A percentile compares a stretch with the other conserved stretches of the same genome.
Conservation (phyloP, 768 basidiomycete genomes). For the Astraeus odoratus region DNA sequence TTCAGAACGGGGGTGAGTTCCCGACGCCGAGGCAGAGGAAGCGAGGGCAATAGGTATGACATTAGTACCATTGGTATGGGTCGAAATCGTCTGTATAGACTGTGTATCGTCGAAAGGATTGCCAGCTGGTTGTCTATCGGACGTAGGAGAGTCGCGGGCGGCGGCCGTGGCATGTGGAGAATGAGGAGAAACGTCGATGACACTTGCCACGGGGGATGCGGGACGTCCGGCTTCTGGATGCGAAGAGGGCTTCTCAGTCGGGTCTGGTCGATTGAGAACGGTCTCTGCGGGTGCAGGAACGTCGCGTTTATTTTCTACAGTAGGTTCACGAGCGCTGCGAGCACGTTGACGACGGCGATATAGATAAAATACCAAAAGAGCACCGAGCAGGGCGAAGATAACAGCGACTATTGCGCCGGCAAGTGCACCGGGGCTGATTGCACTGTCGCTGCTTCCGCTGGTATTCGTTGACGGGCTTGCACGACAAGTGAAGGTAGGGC, state of each 20-base stretch:
- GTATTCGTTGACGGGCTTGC: conserved; percentile 15
- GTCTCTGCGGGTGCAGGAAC: conserved; percentile 68
- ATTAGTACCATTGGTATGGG: conserved; percentile 73
- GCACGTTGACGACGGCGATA: conserved; percentile 54
- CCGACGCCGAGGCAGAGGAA: conserved; percentile 42
- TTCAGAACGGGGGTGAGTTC: conserved; percentile 30
- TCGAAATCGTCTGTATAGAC: conserved; percentile 71
- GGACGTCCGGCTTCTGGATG: conserved; percentile 17
- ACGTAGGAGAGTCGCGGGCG: conserved; percentile 9
- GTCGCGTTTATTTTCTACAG: conserved; percentile 44
- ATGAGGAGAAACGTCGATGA: conserved; percentile 56
- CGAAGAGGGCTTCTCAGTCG: conserved; percentile 52
- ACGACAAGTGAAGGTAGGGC: conserved; percentile 49
- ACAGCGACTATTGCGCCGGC: conserved; percentile 68
- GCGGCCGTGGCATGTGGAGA: conserved; percentile 28
- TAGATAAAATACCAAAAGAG: conserved; percentile 48
- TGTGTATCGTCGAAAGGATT: conserved; percentile 76
- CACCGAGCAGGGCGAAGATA: conserved; percentile 50
- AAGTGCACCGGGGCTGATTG: conserved; percentile 61
- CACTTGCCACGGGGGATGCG: conserved; percentile 37
- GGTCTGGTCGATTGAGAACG: conserved; percentile 79
- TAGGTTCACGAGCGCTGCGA: conserved; percentile 26
- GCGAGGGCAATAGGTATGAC: conserved; percentile 85
- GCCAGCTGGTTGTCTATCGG: conserved; percentile 20
- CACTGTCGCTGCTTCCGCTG: conserved; percentile 25